Evolutionary conservation across 768 basidiomycete species (phyloP).

Genomic region (Postia placenta): DNA sequence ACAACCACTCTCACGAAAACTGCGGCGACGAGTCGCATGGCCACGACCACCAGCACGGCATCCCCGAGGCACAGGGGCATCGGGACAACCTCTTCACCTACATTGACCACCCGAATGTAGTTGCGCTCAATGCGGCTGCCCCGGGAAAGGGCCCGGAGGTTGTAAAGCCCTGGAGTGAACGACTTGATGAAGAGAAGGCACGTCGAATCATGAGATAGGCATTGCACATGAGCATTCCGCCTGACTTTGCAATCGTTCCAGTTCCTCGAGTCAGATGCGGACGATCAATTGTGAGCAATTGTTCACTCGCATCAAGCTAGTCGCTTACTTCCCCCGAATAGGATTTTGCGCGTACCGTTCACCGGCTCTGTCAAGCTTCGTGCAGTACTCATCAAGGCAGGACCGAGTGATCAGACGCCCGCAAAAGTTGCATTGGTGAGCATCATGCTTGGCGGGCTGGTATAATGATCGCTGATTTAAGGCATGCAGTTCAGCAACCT

Average conservation of each 20-base stretch:
- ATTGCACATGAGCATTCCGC: background rate
- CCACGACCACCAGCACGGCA: slow-evolving; percentile 44
- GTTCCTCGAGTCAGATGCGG: slow-evolving; percentile 86
- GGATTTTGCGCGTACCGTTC: slow-evolving; percentile 83
- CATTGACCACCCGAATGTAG: slow-evolving; percentile 77
- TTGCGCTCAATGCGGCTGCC: slow-evolving; percentile 63
- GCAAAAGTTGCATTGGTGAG: slow-evolving; percentile 64
- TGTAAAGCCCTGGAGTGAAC: slow-evolving; percentile 85
- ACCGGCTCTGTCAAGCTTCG: slow-evolving; percentile 82
- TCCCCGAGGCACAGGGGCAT: slow-evolving; percentile 39
- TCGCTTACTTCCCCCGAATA: slow-evolving; percentile 19
- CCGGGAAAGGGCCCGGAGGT: slow-evolving; percentile 46
- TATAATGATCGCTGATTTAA: too few relatives aligned
- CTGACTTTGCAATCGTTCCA: slow-evolving; percentile 24
- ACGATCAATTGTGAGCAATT: slow-evolving; percentile 72
- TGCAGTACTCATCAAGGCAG: slow-evolving; percentile 77
- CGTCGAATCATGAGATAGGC: slow-evolving; percentile 15
- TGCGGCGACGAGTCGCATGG: slow-evolving; percentile 53
- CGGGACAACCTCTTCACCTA: slow-evolving; percentile 67
- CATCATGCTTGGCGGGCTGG: too few relatives aligned
- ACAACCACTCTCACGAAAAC: slow-evolving; percentile 41
- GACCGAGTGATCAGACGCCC: slow-evolving; percentile 76
- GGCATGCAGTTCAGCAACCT: slow-evolving; percentile 74
- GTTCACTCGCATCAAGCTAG: background rate
- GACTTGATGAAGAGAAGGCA: slow-evolving; percentile 67